A percentile compares a stretch with the other conserved stretches of the same genome.
Conservation (phyloP, 805 yeast species). For the Cyberlindnera suaveolens region DNA sequence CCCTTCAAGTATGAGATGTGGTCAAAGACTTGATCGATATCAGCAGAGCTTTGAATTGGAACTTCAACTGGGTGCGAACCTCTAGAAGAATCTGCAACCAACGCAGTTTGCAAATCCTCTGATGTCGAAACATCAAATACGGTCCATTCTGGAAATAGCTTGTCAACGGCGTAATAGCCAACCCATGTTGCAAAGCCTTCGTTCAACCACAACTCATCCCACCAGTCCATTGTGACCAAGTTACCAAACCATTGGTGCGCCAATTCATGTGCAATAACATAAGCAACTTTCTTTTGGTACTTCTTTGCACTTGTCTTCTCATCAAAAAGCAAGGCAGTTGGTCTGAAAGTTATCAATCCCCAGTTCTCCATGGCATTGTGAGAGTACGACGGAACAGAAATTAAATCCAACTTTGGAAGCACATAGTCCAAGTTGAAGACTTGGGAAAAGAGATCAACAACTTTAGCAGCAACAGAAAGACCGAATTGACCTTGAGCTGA, state of each 20-base stretch:
- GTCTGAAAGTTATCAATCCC: slow-evolving; percentile 78
- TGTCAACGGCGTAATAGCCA: slow-evolving; percentile 75
- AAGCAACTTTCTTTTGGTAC: slow-evolving; percentile 68
- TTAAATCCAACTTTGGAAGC: slow-evolving; percentile 75
- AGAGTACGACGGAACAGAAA: slow-evolving; percentile 74
- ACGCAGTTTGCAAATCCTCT: slow-evolving; percentile 65
- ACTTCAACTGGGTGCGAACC: slow-evolving; percentile 84
- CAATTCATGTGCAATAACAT: slow-evolving; percentile 81
- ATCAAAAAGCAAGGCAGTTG: slow-evolving; percentile 66
- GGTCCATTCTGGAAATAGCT: slow-evolving; percentile 75
- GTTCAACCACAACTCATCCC: slow-evolving; percentile 86
- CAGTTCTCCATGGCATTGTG: slow-evolving; percentile 91
- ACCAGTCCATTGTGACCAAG: slow-evolving; percentile 86
- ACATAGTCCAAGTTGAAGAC: slow-evolving; percentile 72
- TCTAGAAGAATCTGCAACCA: slow-evolving; percentile 68
- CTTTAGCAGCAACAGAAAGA: slow-evolving; percentile 66
- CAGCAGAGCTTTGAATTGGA: slow-evolving; percentile 68
- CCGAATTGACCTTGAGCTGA: slow-evolving; percentile 66
- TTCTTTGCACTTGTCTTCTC: slow-evolving; percentile 56
- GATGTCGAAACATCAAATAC: slow-evolving; percentile 75
- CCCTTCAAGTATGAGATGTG: slow-evolving; percentile 81
- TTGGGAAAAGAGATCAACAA: slow-evolving; percentile 64
- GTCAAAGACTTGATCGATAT: slow-evolving; percentile 79
- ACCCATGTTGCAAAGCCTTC: slow-evolving; percentile 91
- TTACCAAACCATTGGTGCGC: slow-evolving; percentile 94